Evolutionary conservation across 2,329 filamentous ascomycete species (phyloP), one percentile per base, ranked within the genome.

Genomic region (Hymenoscyphus albidus): DNA sequence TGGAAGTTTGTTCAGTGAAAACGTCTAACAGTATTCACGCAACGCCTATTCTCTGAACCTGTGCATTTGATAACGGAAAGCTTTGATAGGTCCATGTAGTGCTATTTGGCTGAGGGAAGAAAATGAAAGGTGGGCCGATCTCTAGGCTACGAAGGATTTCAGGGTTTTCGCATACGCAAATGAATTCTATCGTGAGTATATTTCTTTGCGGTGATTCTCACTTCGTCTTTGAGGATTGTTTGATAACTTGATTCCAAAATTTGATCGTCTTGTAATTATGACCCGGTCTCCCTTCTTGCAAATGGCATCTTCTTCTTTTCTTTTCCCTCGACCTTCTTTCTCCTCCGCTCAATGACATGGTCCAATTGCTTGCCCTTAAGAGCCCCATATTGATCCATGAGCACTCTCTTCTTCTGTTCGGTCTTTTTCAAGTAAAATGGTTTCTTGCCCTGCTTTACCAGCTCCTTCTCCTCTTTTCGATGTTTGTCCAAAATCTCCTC

Each of bases 381-480:
- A 65, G 85, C 85, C 71, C 88, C 85, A 78, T 91, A 97, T 75
- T 89, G 87, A 72, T 95, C 88, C 74, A 91, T 81, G 67, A 97
- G 80, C 63, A 93, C 82, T 77, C 89, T 82, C 82, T 94, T 92
- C 88, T 95, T 96, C 81, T 95, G 86, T 79, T 97, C 94, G 74
- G 88, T 87, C 80, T 88, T 89, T 85, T 99, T 99, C 72, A 98
- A 80, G 78, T 92, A 98, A 79, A 93, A 99, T 0, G 95, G 94
- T 75, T 85, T 87, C 86, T 97, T 97, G 67, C 95, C 95, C 79
- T 96, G 86, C 72, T 87, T 87, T 61, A 98, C 88, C 66, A 91
- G 80, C 76, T 93, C 90, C 79, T 92, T 93, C 82, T 99, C 95
- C 76, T 88, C 83, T 78, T 85, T 85, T 74, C 90, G 86, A 79